These are phyloP conservation scores for Candida maltosa DNA, from an alignment of 805 yeast genomes.

Conservation along the genomic window DNA sequence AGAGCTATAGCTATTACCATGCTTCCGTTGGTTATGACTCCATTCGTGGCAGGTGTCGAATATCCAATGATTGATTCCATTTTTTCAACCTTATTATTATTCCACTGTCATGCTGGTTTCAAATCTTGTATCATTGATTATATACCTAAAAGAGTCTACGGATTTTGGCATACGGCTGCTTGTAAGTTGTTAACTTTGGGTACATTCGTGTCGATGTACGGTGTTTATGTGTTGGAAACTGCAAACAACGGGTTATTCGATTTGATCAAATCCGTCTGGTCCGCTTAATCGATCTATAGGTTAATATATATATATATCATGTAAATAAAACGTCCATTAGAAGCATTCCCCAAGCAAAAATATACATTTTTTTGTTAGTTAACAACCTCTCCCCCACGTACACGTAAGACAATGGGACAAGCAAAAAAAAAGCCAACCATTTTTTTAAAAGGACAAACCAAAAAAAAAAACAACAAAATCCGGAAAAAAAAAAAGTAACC, in stretches of 20 bases:
- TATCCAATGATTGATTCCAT: constrained; percentile 70
- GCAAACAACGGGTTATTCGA: constrained; percentile 76
- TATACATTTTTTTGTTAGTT: too few species aligned
- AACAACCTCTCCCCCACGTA: too few species aligned
- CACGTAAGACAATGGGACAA: too few species aligned
- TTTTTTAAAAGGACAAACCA: neutral
- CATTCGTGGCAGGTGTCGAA: constrained; percentile 72
- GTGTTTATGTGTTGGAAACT: constrained; percentile 79
- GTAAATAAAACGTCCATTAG: too few species aligned
- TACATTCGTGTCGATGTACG: constrained; percentile 66
- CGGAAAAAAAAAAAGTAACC: neutral
- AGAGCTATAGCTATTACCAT: constrained; percentile 64
- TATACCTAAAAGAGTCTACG: constrained; percentile 83
- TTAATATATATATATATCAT: too few species aligned
- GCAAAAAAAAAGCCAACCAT: too few species aligned
- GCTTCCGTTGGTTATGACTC: constrained; percentile 73
- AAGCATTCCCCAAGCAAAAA: too few species aligned
- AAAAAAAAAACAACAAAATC: neutral
- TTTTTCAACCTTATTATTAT: constrained; percentile 60
- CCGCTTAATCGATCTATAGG: too few species aligned
- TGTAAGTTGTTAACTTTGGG: constrained; percentile 69
- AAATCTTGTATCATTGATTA: constrained; percentile 91
- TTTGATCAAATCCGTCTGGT: constrained; percentile 63
- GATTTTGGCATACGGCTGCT: constrained; percentile 69
- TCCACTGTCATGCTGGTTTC: constrained; percentile 84